Evolutionary conservation across 2,329 filamentous ascomycete genomes (phyloP).

Genomic region (Arthrobotrys sphaeroides): DNA sequence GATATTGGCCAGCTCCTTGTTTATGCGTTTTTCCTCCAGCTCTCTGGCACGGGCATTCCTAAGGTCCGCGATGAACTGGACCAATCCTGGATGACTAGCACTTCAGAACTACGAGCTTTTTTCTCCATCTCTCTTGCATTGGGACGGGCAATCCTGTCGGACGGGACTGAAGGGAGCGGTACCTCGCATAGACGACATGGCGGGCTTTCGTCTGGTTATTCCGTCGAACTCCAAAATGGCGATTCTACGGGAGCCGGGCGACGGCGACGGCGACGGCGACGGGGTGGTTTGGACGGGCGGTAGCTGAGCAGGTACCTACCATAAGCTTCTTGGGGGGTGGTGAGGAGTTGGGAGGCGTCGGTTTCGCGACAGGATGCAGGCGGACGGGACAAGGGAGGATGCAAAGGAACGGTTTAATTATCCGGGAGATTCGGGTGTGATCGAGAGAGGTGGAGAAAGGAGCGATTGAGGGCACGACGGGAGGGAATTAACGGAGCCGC

Average conservation of each 20-base stretch:
- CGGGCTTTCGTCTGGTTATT: constrained; percentile 35
- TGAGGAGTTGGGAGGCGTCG: too few relatives aligned
- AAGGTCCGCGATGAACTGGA: constrained; percentile 97
- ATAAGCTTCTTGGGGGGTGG: background rate
- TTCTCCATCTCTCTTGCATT: background rate
- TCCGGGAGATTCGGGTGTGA: background rate
- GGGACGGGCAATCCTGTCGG: background rate
- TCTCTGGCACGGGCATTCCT: constrained; percentile 94
- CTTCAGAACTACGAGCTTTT: constrained; percentile 19
- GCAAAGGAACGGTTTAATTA: background rate
- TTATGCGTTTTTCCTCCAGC: constrained; percentile 98
- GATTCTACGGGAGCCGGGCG: constrained; percentile 27
- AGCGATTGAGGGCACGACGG: too few relatives aligned
- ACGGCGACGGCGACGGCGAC: background rate
- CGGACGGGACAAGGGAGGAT: background rate
- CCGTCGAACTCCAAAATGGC: constrained; percentile 24
- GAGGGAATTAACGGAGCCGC: too few relatives aligned
- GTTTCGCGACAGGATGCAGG: constrained; percentile 1
- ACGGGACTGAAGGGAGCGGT: constrained; percentile 13
- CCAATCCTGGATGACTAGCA: constrained; percentile 69
- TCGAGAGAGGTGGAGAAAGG: background rate
- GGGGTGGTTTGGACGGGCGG: too few relatives aligned
- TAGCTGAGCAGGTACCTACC: too few relatives aligned
- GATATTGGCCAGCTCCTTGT: constrained; percentile 99
- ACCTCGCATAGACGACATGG: constrained; percentile 60